Percentiles rank a stretch among this genome's conserved stretches.
Conservation (phyloP, 2,329 filamentous ascomycete genomes). For the Biscogniauxia marginata region DNA sequence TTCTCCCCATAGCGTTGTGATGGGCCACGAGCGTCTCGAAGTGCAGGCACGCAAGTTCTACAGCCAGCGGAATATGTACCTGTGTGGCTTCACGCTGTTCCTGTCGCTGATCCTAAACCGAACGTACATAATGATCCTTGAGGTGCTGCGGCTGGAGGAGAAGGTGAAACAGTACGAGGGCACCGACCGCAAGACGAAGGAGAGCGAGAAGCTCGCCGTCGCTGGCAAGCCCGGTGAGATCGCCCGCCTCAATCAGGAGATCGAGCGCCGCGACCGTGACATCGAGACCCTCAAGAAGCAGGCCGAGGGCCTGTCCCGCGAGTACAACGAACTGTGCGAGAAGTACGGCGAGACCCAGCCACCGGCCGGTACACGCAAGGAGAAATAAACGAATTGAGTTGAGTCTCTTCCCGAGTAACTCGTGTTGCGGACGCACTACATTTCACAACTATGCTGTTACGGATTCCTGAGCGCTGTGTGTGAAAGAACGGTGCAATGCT, state of each 20-base stretch:
- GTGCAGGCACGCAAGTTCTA: constrained; percentile 99
- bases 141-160: constrained; percentile 87
- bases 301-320: constrained; percentile 74
- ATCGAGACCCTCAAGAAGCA: constrained; percentile 92
- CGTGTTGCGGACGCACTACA: no score
- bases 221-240: constrained; percentile 77
- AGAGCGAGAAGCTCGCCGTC: constrained; percentile 68
- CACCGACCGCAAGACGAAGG: constrained; percentile 57
- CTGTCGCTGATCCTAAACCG: constrained; percentile 98
- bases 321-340: constrained; percentile 85
- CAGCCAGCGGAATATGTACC: constrained; percentile 99
- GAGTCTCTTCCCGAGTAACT: neutral
- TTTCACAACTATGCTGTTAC: neutral
- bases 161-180: constrained; percentile 82
- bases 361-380: constrained; percentile 57
- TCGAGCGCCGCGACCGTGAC: constrained; percentile 78
- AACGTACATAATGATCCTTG: constrained; percentile 96
- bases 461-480: neutral
- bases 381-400: constrained; percentile 41
- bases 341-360: constrained; percentile 64
- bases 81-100: constrained; percentile 98
- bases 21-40: constrained; percentile 94
- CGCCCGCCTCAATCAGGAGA: constrained; percentile 64
- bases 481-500: neutral
- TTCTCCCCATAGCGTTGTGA: constrained; percentile 52